Evolutionary conservation across 2,329 filamentous ascomycete species (phyloP), one percentile per base, ranked within the genome.

Genomic region (Monosporascus sp.): DNA sequence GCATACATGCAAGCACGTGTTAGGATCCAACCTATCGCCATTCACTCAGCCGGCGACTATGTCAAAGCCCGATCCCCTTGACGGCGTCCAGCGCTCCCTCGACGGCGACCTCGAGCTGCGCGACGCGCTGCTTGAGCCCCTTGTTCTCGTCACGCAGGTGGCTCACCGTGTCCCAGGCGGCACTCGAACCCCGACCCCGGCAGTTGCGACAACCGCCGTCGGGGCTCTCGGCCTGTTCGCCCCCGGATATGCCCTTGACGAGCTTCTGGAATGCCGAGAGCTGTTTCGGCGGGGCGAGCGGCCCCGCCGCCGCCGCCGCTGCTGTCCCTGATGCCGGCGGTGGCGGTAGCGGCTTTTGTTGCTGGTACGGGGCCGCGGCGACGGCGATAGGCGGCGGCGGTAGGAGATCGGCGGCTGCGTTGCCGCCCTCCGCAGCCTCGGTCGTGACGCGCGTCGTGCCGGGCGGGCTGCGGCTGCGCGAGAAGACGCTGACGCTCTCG

Each of bases 101-200:
- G 5, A 87, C 78, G 4, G 76, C 82, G 3, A 70, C 73, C 68
- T 87, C 83, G 3, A 87, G 66, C 58, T 81, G 73, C 18, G 76
- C 74, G 3, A 87, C 80, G 20, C 82, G 71, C 39, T 75, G 72
- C 71, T 87, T 87, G 48, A 87, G 66, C 8, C 76, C 75, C 61
- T 73, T 78, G 59, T 87, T 87, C 71, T 87, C 84, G 47, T 82
- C 79, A 39, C 81, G 73, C 54, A 87, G 68, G 47, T 85, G 57
- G 50, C 77, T 75, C n/a, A 84, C 83, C 4, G 83, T 84, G 61
- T 86, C 78, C 83, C 83, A 87, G 5, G 83, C 83, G 38, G 82
- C 74, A 57, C 80, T 82, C 14, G 79, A 74, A 50, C 81, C 78
- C 60, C 78, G 76, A 14, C 83, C 82, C 50, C 74, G 68, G 65